Conservation (phyloP, 2,329 filamentous ascomycete species). For the Arthrocladium fulminans region DNA sequence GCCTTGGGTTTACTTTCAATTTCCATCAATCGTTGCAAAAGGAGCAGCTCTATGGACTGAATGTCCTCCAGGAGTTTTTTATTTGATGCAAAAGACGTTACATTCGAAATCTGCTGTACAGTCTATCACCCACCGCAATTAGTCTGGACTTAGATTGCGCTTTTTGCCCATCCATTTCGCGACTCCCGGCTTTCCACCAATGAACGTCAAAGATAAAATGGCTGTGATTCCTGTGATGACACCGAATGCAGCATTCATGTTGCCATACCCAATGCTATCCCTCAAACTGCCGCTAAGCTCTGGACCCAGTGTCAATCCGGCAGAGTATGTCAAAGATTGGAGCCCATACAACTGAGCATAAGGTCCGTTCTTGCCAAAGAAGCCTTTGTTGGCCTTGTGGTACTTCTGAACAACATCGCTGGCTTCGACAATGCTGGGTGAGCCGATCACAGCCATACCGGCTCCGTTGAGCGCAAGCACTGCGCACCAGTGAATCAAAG, state of each 20-base stretch:
- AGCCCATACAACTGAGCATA: constrained; percentile 59
- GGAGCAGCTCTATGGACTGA: no score
- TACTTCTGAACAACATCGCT: constrained; percentile 48
- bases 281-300: constrained; percentile 26
- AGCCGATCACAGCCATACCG: constrained; percentile 46
- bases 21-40: background rate
- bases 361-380: constrained; percentile 49
- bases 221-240: constrained; percentile 18
- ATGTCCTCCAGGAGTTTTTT: no score
- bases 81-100: no score
- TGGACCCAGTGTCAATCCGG: constrained; percentile 53
- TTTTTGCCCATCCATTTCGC: constrained; percentile 2
- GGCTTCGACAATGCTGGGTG: constrained; percentile 49
- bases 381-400: constrained; percentile 45
- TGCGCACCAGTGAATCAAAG: constrained; percentile 36
- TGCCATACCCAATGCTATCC: constrained; percentile 19
- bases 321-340: constrained; percentile 54
- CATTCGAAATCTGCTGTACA: no score
- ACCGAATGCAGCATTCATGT: constrained; percentile 20
- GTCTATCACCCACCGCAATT: no score
- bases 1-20: background rate
- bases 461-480: constrained; percentile 42
- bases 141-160: background rate
- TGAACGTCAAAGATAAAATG: constrained; percentile 16
- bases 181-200: constrained; percentile 17